Conservation (phyloP, 2,329 filamentous ascomycete genomes). For the Graphiopsis chlorocephala region DNA sequence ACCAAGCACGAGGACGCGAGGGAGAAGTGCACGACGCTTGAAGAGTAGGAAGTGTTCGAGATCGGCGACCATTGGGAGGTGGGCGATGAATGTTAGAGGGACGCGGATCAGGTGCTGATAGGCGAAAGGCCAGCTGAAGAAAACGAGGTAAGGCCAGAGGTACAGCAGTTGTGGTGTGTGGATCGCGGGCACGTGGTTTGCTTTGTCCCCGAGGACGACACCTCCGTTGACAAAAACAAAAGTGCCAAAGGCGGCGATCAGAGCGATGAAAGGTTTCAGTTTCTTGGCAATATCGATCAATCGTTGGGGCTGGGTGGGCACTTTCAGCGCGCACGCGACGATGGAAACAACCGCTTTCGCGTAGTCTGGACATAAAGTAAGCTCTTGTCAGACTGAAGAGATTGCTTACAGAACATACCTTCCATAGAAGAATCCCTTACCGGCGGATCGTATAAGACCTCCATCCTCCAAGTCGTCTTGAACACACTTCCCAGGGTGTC, state of each 20-base stretch:
- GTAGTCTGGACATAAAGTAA: slow-evolving; percentile 39
- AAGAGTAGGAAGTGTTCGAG: slow-evolving; percentile 32
- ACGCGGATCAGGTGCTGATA: slow-evolving; percentile 51
- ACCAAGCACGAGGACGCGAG: slow-evolving; percentile 38
- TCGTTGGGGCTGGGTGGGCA: slow-evolving; percentile 33
- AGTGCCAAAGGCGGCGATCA: slow-evolving; percentile 64
- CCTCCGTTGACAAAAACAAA: slow-evolving; percentile 88
- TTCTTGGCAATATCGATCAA: slow-evolving; percentile 21
- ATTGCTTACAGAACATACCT: slow-evolving; percentile 38
- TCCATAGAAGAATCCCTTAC: slow-evolving; percentile 48
- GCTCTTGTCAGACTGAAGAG: neutral
- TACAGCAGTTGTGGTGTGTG: slow-evolving; percentile 93
- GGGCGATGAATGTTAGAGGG: slow-evolving; percentile 27
- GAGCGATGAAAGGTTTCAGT: slow-evolving; percentile 52
- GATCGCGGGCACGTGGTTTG: slow-evolving; percentile 85
- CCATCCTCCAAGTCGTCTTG: slow-evolving; percentile 38
- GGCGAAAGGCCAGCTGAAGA: slow-evolving; percentile 83
- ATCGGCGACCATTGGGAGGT: slow-evolving; percentile 29
- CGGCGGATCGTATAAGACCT: slow-evolving; percentile 51
- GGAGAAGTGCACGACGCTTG: slow-evolving; percentile 32
- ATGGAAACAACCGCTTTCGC: slow-evolving; percentile 60
- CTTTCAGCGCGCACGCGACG: slow-evolving; percentile 52
- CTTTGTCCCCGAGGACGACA: slow-evolving; percentile 92
- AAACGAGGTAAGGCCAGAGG: slow-evolving; percentile 83
- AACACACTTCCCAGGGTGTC: slow-evolving; percentile 28